phyloP scores from a whole-genome alignment of 129 eudicot species.

The Calendula officinalis region DNA sequence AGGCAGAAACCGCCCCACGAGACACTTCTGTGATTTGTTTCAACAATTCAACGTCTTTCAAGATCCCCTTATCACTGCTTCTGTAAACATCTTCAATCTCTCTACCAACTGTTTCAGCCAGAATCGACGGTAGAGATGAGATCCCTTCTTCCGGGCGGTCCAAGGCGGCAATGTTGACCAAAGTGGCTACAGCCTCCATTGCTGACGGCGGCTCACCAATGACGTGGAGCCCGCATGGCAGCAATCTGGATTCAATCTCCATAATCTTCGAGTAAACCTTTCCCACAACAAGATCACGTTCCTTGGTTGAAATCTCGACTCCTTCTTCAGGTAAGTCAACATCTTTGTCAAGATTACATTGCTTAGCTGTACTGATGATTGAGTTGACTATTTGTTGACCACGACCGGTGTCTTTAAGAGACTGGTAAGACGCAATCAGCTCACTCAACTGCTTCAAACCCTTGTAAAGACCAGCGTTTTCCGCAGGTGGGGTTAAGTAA shows the following conservation, averaged over 20 bases:
- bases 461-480: slow-evolving; percentile 98
- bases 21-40: slow-evolving; percentile 77
- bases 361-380: slow-evolving; percentile 87
- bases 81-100: slow-evolving; percentile 82
- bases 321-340: slow-evolving; percentile 97
- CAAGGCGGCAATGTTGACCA: slow-evolving; percentile 94
- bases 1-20: slow-evolving; percentile 75
- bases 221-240: slow-evolving; percentile 97
- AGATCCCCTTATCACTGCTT: slow-evolving; percentile 76
- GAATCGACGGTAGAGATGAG: slow-evolving; percentile 66
- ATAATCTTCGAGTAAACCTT: slow-evolving; percentile 95
- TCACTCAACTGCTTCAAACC: slow-evolving; percentile 98
- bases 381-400: slow-evolving; percentile 97
- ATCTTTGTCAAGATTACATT: slow-evolving; percentile 98
- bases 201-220: slow-evolving; percentile 99
- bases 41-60: slow-evolving; percentile 80
- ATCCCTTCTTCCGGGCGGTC: slow-evolving; percentile 94
- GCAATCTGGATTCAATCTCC: slow-evolving; percentile 93
- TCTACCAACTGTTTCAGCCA: slow-evolving; percentile 79
- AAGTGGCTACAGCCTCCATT: slow-evolving; percentile 97
- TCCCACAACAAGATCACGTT: slow-evolving; percentile 88
- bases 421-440: slow-evolving; percentile 90
- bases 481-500: slow-evolving; percentile 97
- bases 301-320: slow-evolving; percentile 60
- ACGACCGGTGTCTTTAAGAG: slow-evolving; percentile 90